Evolutionary conservation across 2,329 filamentous ascomycete species (phyloP), one percentile per base, ranked within the genome.

Genomic region (Albophoma yamanashiensis): DNA sequence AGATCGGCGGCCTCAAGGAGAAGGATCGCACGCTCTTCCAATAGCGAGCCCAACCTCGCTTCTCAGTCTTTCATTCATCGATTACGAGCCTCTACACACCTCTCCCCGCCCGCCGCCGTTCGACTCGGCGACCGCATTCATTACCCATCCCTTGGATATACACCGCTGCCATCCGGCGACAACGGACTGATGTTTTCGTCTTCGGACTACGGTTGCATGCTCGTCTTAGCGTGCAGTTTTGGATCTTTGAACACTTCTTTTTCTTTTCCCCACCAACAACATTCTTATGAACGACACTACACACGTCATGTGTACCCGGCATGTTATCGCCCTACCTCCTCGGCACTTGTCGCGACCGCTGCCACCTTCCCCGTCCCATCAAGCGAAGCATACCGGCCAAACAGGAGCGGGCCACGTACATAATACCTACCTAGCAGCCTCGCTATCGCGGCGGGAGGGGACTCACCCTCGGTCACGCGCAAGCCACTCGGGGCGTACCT

Each of bases 1-100:
- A 91, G 65, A 95, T 97, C 71, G 94, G 94, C 58, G 94, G 94
- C 17, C 79, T 97, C 67, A 95, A 92, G 76, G 94, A 97, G 81
- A 96, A 96, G 81, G 84, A 89, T 66, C 74, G 74, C 65, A 67
- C 65, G 59, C 63, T 71, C 61, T 74, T 73, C 66, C 72, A 73
- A 67, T 74, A 74, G 67, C 58, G 20, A 25, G 53, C 58, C 36
- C 52, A 58, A 55, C 53, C 25, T 59, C 59, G 25, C n/a, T 47
- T 40, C 43, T 50, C 56, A 25, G 34, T 58, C 31, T 52, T 47
- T 52, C 56, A 2, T 53, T 53, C 31, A 36, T 53, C 9, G 11
- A 12, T 50, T 50, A 31, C 50, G 8, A 36, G 50, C 20, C 42
- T 47, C 42, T 27, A 17, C 22, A 43, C 50, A 12, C 36, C 31